These are phyloP conservation scores for Lepidium sativum DNA, from an alignment of 345 rosid species.

Conservation along the genomic window DNA sequence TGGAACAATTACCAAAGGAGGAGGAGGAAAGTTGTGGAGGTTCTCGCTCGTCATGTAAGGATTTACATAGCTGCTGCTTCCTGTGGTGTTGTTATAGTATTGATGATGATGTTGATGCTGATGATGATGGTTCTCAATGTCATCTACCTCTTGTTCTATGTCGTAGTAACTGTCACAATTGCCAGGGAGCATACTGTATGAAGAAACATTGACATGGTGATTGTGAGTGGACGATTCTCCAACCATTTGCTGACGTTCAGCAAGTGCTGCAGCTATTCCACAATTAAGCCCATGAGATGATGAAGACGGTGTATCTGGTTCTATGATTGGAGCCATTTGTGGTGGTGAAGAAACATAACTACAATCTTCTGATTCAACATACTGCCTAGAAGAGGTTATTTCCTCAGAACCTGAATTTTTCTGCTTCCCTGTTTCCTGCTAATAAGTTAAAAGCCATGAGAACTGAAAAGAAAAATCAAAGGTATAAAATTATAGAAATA, in stretches of 20 bases:
- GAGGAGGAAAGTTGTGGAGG: constrained; percentile 29
- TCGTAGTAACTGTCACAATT: constrained; percentile 42
- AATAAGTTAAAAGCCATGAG: neutral
- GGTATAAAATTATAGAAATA: neutral
- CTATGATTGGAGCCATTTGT: constrained; percentile 30
- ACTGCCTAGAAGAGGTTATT: constrained; percentile 41
- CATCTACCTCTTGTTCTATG: constrained; percentile 36
- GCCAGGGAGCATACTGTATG: constrained; percentile 40
- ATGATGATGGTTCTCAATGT: constrained; percentile 25
- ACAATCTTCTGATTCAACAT: constrained; percentile 29
- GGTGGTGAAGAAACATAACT: constrained; percentile 36
- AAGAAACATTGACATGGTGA: constrained; percentile 33
- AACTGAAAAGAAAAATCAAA: neutral
- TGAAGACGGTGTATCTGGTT: constrained; percentile 52
- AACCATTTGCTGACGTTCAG: constrained; percentile 70
- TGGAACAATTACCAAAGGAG: constrained; percentile 41
- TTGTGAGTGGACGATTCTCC: constrained; percentile 44
- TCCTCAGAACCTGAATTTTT: constrained; percentile 33
- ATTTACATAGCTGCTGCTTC: constrained; percentile 64
- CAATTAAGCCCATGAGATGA: constrained; percentile 83
- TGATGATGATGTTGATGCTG: constrained; percentile 14
- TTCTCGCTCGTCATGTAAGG: constrained; percentile 43
- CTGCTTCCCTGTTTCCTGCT: constrained; percentile 61
- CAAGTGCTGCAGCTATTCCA: constrained; percentile 81
- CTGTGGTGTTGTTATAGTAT: constrained; percentile 32